A percentile compares a stretch with the other conserved stretches of the same genome.
Evolutionary conservation across 2,329 filamentous ascomycete species (phyloP).

Genomic region (Talaromyces sp.): DNA sequence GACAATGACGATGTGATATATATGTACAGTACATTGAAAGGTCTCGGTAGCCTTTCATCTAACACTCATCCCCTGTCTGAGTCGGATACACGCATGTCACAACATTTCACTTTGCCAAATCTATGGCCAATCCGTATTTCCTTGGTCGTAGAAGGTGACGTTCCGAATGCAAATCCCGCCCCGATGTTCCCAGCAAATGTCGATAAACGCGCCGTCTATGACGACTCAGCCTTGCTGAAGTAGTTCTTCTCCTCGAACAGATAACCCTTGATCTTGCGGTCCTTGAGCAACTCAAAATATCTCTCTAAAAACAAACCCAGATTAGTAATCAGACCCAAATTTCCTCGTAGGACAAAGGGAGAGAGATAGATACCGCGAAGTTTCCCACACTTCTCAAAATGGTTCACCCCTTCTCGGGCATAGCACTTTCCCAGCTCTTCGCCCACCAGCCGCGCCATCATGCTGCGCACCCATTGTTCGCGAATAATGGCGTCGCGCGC

Average conservation of each 20-base stretch:
- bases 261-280: slow-evolving; percentile 59
- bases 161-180: neutral
- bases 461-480: slow-evolving; percentile 63
- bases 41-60: neutral
- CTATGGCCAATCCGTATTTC: neutral
- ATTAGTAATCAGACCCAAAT: neutral
- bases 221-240: slow-evolving; percentile 35
- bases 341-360: too few relatives aligned
- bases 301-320: slow-evolving; percentile 44
- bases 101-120: neutral
- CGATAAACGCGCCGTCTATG: slow-evolving; percentile 12
- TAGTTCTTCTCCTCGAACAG: slow-evolving; percentile 61
- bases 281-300: slow-evolving; percentile 59
- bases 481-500: slow-evolving; percentile 60
- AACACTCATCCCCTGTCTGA: neutral
- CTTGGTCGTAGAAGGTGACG: neutral
- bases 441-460: slow-evolving; percentile 61
- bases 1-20: slow-evolving; percentile 6
- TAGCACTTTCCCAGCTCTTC: slow-evolving; percentile 66
- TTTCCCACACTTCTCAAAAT: slow-evolving; percentile 62
- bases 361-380: slow-evolving; percentile 61
- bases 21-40: slow-evolving; percentile 10
- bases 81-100: neutral
- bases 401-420: slow-evolving; percentile 58
- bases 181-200: neutral